Base-by-base conservation (phyloP, 345 rosid genomes). In the Euphorbia pulcherrima region DNA sequence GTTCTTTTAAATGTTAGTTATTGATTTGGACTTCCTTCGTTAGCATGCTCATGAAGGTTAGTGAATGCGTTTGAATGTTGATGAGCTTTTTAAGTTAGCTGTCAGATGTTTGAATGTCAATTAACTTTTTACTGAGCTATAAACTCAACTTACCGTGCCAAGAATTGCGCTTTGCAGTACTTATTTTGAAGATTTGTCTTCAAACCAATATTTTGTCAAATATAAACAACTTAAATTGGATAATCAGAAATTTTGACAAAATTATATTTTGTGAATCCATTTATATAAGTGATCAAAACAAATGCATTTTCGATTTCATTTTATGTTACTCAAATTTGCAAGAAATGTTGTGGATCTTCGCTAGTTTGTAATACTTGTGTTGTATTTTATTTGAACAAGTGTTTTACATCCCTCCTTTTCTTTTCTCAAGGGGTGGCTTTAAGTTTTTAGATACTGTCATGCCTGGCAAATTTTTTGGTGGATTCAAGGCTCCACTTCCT, bases 401-500 rank as follows among this genome's bases (percentile, higher is more conserved):
- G 5, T 13, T 46, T 21, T 37, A 44, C 17, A 29, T 52, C 16
- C 18, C 30, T 17, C 44, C 35, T 53, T 27, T 27, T 28, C 55
- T 4, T 39, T 35, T 21, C 57, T 62, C 17, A 18, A 89, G 92
- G 55, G 96, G 92, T 41, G 71, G 79, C 55, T 86, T 86, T 72
- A 71, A 73, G 71, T 65, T 79, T 72, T n/a, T 29, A 47, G 78
- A 77, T 62, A 57, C 77, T 70, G 75, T 74, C 37, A 58, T 26
- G 1, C 63, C 20, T 1, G 71, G 68, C 35, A 68, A 77, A 33
- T 71, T 82, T 72, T 81, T 72, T 71, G 84, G 84, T 51, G 80
- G 77, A 35, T 81, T 87, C 77, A 66, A 52, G 64, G 91, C 87
- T 72, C 80, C 64, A 50, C 85, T 81, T 23, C 77, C 88, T n/a